Evolutionary conservation across 768 basidiomycete species (phyloP).

Genomic region (Grammothele lineata): DNA sequence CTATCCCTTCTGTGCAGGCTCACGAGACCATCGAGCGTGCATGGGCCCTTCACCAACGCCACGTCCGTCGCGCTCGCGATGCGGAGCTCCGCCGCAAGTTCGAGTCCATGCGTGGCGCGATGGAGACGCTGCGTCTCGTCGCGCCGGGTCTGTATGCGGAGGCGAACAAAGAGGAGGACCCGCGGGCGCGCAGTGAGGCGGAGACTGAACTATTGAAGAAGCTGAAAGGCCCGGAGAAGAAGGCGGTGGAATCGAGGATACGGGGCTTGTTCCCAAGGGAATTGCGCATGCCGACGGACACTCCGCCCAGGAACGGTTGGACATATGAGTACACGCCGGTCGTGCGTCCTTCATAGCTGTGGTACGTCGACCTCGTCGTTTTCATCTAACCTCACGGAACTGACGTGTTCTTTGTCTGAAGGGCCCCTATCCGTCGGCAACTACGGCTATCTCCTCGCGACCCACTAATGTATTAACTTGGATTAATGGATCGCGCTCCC

Average conservation of each 20-base stretch:
- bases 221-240: conserved; percentile 61
- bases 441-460: neutral
- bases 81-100: conserved; percentile 74
- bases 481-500: neutral
- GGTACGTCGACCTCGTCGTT: neutral
- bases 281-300: conserved; percentile 80
- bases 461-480: neutral
- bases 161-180: conserved; percentile 73
- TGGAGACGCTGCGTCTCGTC: conserved; percentile 67
- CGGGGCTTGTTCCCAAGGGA: conserved; percentile 87
- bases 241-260: conserved; percentile 70
- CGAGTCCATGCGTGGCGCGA: conserved; percentile 75
- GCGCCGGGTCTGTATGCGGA: conserved; percentile 61
- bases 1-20: conserved; percentile 86
- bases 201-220: conserved; percentile 60
- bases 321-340: conserved; percentile 75
- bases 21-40: conserved; percentile 92
- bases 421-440: no score
- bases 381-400: no score
- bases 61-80: conserved; percentile 63
- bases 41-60: conserved; percentile 78
- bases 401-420: no score
- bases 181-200: conserved; percentile 51
- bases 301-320: conserved; percentile 79
- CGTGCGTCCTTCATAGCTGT: conserved; percentile 10